Percentiles rank a stretch among this genome's conserved stretches.
phyloP scores from a whole-genome alignment of 1,284 basidiomycete genomes.

The Porogramme epimiltina region DNA sequence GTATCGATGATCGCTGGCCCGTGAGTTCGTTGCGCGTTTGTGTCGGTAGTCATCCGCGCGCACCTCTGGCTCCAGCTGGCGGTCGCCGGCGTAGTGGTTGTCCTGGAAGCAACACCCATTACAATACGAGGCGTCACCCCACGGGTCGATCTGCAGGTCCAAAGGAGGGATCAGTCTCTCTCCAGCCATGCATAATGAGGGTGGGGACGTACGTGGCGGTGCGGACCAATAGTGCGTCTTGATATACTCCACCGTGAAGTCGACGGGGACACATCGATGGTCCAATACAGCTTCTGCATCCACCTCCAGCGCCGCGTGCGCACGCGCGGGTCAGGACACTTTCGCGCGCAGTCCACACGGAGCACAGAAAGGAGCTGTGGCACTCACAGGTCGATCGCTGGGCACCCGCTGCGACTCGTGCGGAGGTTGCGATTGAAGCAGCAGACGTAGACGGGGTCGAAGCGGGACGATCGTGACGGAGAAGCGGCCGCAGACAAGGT shows the following conservation, averaged over 20 bases:
- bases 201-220: conserved; percentile 50
- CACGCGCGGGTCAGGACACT: too few relatives aligned
- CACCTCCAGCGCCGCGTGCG: too few relatives aligned
- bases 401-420: conserved; percentile 80
- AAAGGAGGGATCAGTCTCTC: background rate
- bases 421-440: too few relatives aligned
- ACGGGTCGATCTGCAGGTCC: conserved; percentile 51
- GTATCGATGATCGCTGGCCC: too few relatives aligned
- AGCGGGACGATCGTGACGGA: conserved; percentile 87
- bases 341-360: too few relatives aligned
- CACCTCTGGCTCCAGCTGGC: background rate
- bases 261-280: conserved; percentile 83
- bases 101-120: conserved; percentile 12
- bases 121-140: too few relatives aligned
- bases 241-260: conserved; percentile 88
- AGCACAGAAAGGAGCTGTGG: too few relatives aligned
- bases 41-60: too few relatives aligned
- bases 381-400: conserved; percentile 70
- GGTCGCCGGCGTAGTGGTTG: too few relatives aligned
- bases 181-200: too few relatives aligned
- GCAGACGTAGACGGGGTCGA: conserved; percentile 94
- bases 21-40: too few relatives aligned
- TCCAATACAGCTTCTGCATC: conserved; percentile 97
- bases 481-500: conserved; percentile 77
- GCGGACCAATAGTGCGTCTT: conserved; percentile 88